Evolutionary conservation across 169 alveolate genomes (phyloP).

Genomic region (Cryptosporidium xiaoi): DNA sequence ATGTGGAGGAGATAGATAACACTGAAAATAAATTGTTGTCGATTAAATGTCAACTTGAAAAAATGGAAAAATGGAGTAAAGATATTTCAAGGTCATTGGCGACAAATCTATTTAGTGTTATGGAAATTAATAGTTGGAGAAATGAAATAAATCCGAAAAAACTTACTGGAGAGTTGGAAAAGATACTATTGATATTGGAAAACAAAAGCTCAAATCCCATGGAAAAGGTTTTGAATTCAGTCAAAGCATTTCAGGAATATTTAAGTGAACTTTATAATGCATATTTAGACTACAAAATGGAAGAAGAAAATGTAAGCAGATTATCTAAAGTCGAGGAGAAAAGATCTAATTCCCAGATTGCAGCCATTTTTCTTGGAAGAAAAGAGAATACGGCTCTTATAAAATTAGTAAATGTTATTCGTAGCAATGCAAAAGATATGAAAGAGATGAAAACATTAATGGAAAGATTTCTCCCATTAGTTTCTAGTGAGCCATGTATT

Average conservation of each 20-base stretch:
- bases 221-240: conserved; percentile 18
- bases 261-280: conserved; percentile 6
- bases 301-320: not conserved
- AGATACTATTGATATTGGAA: conserved; percentile 16
- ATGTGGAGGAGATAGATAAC: conserved; percentile 12
- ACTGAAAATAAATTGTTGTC: conserved; percentile 3
- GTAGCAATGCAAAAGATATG: conserved; percentile 6
- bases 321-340: conserved; percentile 8
- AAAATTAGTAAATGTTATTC: conserved; percentile 5
- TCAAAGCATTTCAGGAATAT: conserved; percentile 35
- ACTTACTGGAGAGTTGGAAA: conserved; percentile 13
- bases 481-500: conserved; percentile 17
- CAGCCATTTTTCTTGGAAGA: conserved; percentile 40
- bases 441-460: conserved; percentile 29
- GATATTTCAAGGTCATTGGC: conserved; percentile 20
- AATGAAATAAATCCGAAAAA: conserved; percentile 20
- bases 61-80: conserved; percentile 3
- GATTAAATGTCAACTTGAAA: conserved; percentile 19
- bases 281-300: conserved; percentile 6
- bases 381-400: conserved; percentile 26
- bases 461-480: conserved; percentile 30
- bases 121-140: conserved; percentile 40
- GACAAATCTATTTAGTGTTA: conserved; percentile 22
- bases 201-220: conserved; percentile 47
- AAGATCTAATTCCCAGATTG: conserved; percentile 22